Conservation (phyloP, 2,329 filamentous ascomycete species). For the Aspergillus ruber region DNA sequence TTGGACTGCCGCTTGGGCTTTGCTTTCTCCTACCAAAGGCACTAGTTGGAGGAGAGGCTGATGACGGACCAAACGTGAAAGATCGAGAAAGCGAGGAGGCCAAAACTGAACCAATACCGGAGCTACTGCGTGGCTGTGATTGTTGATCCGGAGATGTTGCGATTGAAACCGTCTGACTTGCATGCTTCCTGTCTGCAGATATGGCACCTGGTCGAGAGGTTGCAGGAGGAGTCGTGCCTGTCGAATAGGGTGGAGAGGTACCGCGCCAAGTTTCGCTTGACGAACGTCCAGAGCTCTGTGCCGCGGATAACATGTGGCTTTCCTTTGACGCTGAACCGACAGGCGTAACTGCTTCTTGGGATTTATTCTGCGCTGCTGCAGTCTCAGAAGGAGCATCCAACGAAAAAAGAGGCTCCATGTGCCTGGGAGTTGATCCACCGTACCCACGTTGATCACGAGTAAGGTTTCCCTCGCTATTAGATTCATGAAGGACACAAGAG, state of each 20-base stretch:
- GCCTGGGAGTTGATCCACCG: conserved; percentile 23
- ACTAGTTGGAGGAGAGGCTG: conserved; percentile 35
- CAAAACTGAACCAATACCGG: conserved; percentile 37
- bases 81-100: conserved; percentile 41
- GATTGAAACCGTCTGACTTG: conserved; percentile 35
- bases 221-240: conserved; percentile 47
- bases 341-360: conserved; percentile 28
- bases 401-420: conserved; percentile 38
- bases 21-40: conserved; percentile 28
- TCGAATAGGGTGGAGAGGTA: conserved; percentile 46
- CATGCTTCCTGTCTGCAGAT: conserved; percentile 35
- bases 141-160: conserved; percentile 38
- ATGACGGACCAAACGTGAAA: conserved; percentile 39
- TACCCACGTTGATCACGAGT: conserved; percentile 14
- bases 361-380: conserved; percentile 37
- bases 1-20: conserved; percentile 32
- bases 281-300: conserved; percentile 45
- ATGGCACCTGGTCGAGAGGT: conserved; percentile 37
- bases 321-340: conserved; percentile 29
- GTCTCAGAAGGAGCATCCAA: conserved; percentile 42
- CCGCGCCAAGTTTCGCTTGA: conserved; percentile 46
- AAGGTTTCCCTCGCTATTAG: conserved; percentile 35
- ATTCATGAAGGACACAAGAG: conserved; percentile 53
- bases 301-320: conserved; percentile 19
- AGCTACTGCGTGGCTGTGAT: conserved; percentile 31